Evolutionary conservation across 176 grass and related monocot species (phyloP).

Genomic region (Pontederia paniculata): DNA sequence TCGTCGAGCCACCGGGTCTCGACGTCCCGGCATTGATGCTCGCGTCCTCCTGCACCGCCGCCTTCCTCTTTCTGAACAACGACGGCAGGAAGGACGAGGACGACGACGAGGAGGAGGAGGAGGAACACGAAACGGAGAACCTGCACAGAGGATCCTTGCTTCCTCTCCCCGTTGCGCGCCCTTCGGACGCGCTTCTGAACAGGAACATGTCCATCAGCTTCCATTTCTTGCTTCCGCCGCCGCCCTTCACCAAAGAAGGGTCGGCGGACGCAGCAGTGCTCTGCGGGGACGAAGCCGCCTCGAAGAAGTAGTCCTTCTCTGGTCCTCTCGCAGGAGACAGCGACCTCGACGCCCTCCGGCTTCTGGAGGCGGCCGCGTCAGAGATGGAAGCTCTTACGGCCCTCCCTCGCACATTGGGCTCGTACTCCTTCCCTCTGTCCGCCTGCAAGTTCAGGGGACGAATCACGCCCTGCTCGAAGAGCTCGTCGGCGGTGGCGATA

Average conservation of each 20-base stretch:
- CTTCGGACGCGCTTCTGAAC: conserved; percentile 86
- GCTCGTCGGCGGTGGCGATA: conserved; percentile 71
- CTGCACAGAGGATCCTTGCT: conserved; percentile 72
- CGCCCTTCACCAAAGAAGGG: conserved; percentile 24
- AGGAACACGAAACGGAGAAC: conserved; percentile 37
- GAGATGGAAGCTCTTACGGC: conserved; percentile 10
- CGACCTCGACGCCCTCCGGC: conserved; percentile 38
- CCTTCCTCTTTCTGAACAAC: neutral
- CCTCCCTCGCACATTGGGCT: neutral
- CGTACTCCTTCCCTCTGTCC: neutral
- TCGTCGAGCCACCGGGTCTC: conserved; percentile 28
- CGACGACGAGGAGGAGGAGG: neutral
- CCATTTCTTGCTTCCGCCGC: conserved; percentile 74
- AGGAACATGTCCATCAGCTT: conserved; percentile 77
- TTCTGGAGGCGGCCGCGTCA: neutral
- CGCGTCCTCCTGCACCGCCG: too few species aligned
- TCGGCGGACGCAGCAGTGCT: neutral
- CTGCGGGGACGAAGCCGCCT: neutral
- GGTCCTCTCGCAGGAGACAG: conserved; percentile 53
- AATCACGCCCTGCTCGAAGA: conserved; percentile 87
- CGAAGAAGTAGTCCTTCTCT: conserved; percentile 9
- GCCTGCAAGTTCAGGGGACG: conserved; percentile 39
- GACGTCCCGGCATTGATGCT: neutral
- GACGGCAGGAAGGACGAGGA: conserved; percentile 12
- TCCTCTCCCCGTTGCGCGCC: conserved; percentile 40